Evolutionary conservation across 1,284 basidiomycete genomes (phyloP), one percentile per base, ranked within the genome.

Genomic region (Ustanciosporium gigantosporum): DNA sequence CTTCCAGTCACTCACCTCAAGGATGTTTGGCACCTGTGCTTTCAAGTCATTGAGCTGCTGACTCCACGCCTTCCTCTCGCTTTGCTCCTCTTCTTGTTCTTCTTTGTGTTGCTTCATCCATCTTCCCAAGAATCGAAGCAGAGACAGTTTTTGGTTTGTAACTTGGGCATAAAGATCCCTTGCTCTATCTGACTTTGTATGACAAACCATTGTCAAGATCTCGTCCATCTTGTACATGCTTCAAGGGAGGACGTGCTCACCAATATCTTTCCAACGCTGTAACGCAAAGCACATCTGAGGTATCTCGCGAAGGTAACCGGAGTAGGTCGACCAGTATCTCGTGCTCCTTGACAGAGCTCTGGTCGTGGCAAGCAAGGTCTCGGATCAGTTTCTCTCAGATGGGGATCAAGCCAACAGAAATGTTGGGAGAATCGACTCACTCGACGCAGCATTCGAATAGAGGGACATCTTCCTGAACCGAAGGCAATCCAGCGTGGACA

Each of bases 281-380:
- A 68, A 19, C 16, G 50, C 43, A 22, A 52, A 60, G 31, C 65
- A 68, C 37, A 65, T 38, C 13, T 46, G 50, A 4, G 56, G 57
- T 3, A 68, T 31, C 16, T 68, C 60, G 32, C 65, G 41, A 6
- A 65, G 31, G 23, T 67, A 64, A 14, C 65, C 65, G 3, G 60
- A 48, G 29, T 65, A 67, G 41, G 45, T 48, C 3, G 60, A 59
- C 65, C 65, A 67, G 15, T 48, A 38, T n/a, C 52, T 36, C 3
- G 43, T 41, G 37, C 52, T 62, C 14, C 60, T 46, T 7, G 55
- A 56, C 5, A 67, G 23, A 4, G 65, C 55, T 29, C 49, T 58
- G 24, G 27, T 29, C n/a, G n/a, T n/a, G n/a, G n/a, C n/a, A n/a
- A n/a, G n/a, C n/a, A n/a, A n/a, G n/a, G n/a, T n/a, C n/a, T n/a